phyloP scores from a whole-genome alignment of 1,284 basidiomycete species.

The Exobasidium rhododendri region DNA sequence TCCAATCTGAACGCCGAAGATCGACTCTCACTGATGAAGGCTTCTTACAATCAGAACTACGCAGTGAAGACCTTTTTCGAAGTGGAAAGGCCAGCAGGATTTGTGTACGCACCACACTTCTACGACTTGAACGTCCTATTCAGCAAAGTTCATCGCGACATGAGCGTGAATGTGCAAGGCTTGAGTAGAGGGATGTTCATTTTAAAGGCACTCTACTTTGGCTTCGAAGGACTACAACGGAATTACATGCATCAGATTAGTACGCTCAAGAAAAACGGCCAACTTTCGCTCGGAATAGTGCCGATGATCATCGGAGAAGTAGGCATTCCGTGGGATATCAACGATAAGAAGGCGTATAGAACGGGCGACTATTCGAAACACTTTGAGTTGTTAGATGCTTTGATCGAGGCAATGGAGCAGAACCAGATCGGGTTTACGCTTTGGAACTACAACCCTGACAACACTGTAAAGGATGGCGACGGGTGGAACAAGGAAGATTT shows the following conservation, averaged over 20 bases:
- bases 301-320: slow-evolving; percentile 50
- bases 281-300: slow-evolving; percentile 34
- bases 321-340: slow-evolving; percentile 52
- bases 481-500: slow-evolving; percentile 82
- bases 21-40: slow-evolving; percentile 18
- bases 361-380: slow-evolving; percentile 65
- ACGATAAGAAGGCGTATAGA: slow-evolving; percentile 24
- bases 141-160: slow-evolving; percentile 31
- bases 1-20: slow-evolving; percentile 5
- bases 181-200: slow-evolving; percentile 47
- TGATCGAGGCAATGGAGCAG: slow-evolving; percentile 51
- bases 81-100: slow-evolving; percentile 25
- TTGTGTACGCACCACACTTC: slow-evolving; percentile 51
- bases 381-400: slow-evolving; percentile 52
- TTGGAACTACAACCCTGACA: slow-evolving; percentile 92
- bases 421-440: slow-evolving; percentile 58
- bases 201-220: slow-evolving; percentile 44
- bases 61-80: slow-evolving; percentile 27
- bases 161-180: slow-evolving; percentile 52
- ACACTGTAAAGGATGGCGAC: slow-evolving; percentile 75
- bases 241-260: slow-evolving; percentile 37
- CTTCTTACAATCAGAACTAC: slow-evolving; percentile 29
- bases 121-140: slow-evolving; percentile 54
- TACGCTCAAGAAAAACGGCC: slow-evolving; percentile 25
- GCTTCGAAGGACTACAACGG: slow-evolving; percentile 27